Percentiles rank a stretch among this genome's conserved stretches.
phyloP scores from a whole-genome alignment of 179 eudicot genomes.

The Carnegiea gigantea region DNA sequence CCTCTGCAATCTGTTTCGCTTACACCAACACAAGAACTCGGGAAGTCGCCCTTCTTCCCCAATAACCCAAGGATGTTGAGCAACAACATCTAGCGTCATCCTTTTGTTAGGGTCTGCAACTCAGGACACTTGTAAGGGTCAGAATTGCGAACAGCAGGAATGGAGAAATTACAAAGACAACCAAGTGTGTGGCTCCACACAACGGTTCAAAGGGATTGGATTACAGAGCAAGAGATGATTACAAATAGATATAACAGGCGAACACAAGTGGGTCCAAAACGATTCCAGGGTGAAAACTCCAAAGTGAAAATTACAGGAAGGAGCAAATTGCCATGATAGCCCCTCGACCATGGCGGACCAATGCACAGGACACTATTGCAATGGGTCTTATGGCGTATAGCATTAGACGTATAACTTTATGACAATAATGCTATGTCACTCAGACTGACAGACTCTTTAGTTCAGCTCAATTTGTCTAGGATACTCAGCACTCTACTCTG shows the following conservation, averaged over 20 bases:
- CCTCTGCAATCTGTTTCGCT: constrained; percentile 41
- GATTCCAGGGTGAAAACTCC: not conserved
- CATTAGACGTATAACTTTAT: too few species aligned
- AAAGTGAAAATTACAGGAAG: too few species aligned
- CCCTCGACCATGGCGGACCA: too few species aligned
- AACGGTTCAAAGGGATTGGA: not conserved
- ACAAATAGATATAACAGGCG: not conserved
- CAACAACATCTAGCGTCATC: constrained; percentile 61
- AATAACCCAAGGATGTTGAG: constrained; percentile 77
- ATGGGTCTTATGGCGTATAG: too few species aligned
- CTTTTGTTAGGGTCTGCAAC: constrained; percentile 72
- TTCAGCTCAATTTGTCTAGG: too few species aligned
- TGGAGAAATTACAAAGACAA: not conserved
- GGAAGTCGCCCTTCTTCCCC: constrained; percentile 80
- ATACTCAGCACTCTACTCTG: too few species aligned
- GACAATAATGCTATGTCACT: too few species aligned
- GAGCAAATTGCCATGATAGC: too few species aligned
- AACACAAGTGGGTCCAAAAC: not conserved
- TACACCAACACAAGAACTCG: constrained; percentile 77
- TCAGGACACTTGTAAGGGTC: not conserved
- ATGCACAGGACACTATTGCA: too few species aligned
- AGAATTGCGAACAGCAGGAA: not conserved
- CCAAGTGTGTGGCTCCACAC: not conserved
- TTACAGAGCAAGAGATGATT: not conserved
- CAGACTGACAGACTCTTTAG: too few species aligned